Evolutionary conservation across 768 basidiomycete genomes (phyloP).

Genomic region (Lanmaoa rubissima): DNA sequence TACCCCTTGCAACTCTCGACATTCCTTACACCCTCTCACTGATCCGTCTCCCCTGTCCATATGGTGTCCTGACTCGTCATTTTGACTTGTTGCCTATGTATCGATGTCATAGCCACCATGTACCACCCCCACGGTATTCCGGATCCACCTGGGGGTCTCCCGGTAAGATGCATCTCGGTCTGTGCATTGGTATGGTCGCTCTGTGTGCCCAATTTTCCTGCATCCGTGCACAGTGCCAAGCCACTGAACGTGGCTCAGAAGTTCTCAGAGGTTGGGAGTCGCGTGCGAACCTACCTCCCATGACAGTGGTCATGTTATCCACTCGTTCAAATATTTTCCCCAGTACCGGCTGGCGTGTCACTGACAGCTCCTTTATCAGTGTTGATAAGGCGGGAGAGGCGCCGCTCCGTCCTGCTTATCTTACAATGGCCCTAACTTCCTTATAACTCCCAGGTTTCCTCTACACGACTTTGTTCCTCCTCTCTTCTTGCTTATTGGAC

Average conservation of each 20-base stretch:
- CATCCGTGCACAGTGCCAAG: no score
- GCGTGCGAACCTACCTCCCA: slow-evolving; percentile 8
- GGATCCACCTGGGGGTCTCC: no score
- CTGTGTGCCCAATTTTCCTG: no score
- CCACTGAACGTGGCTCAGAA: neutral
- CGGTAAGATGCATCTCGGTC: no score
- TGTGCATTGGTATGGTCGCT: no score
- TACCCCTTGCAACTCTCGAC: no score
- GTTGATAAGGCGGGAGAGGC: slow-evolving; percentile 11
- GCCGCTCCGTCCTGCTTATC: neutral
- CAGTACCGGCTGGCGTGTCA: neutral
- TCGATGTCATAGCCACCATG: no score
- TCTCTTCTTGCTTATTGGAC: neutral
- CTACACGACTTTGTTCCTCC: neutral
- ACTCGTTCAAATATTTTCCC: neutral
- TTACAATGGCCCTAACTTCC: neutral
- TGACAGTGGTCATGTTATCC: slow-evolving; percentile 11
- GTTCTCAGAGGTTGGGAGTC: neutral
- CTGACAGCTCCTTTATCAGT: neutral
- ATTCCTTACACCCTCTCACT: no score
- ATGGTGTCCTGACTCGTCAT: no score
- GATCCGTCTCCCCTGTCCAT: no score
- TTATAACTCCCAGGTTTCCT: slow-evolving; percentile 3
- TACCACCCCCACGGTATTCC: no score
- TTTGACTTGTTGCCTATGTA: no score